Percentiles rank a stretch among this genome's conserved stretches.
Evolutionary conservation across 2,329 filamentous ascomycete genomes (phyloP).

Genomic region (Diaporthe sp.): DNA sequence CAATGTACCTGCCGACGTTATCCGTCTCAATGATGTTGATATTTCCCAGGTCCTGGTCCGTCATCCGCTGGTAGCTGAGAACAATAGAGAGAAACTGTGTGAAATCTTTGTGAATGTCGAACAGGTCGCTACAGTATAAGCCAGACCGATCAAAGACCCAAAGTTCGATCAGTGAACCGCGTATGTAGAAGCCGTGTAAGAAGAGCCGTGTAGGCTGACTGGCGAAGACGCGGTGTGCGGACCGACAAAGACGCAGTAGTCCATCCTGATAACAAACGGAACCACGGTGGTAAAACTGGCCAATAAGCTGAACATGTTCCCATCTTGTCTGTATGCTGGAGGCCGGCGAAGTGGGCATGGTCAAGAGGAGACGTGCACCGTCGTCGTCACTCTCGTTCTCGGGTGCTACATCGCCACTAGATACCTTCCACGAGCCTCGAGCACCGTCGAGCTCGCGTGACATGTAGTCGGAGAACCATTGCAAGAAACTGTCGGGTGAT

Average conservation of each 20-base stretch:
- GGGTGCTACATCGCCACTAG: neutral
- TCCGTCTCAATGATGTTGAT: neutral
- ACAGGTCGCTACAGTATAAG: slow-evolving; percentile 49
- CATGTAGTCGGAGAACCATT: slow-evolving; percentile 1
- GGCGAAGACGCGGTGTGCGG: slow-evolving; percentile 46
- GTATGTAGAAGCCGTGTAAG: slow-evolving; percentile 54
- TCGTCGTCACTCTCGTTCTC: neutral
- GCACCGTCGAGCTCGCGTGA: neutral
- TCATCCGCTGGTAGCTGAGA: slow-evolving; percentile 4
- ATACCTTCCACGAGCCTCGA: neutral
- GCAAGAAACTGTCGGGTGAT: neutral
- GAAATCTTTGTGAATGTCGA: slow-evolving; percentile 47
- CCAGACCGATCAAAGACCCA: slow-evolving; percentile 57
- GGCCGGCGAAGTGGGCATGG: neutral
- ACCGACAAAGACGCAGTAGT: neutral
- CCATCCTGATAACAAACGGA: neutral
- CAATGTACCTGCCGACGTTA: neutral
- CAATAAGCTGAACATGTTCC: slow-evolving; percentile 2
- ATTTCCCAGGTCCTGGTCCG: slow-evolving; percentile 1
- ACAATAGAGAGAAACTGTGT: neutral
- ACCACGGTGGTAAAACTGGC: neutral
- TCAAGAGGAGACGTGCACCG: slow-evolving; percentile 4
- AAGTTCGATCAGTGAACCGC: slow-evolving; percentile 50
- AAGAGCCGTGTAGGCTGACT: slow-evolving; percentile 53
- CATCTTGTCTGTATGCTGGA: neutral